Evolutionary conservation across 495 filamentous ascomycete genomes (phyloP), one percentile per base, ranked within the genome.

Genomic region (Rhypophila decipiens): DNA sequence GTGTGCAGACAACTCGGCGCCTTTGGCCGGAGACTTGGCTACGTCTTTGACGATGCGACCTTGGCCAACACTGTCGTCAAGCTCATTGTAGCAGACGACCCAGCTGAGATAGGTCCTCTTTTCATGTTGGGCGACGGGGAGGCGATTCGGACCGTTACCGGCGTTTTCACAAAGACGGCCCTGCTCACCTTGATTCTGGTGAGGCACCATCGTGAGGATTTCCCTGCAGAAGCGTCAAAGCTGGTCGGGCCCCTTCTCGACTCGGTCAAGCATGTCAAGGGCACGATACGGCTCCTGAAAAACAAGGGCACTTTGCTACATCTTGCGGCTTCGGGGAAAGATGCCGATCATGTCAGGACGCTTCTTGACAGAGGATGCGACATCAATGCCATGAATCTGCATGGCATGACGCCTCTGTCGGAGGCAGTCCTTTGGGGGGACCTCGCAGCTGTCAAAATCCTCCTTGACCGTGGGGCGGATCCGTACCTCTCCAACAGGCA

Each of bases 291-390:
- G 9, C 38, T 36, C 18, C 44, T 47, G 13, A 47, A 38, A 21
- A 47, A 21, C 34, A 47, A 47, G 23, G 20, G 24, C 5, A 47
- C 44, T 9, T 24, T 47, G 38, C 34, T 47, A 12, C 44, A 47
- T 47, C 33, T 47, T 15, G 44, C 44, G 11, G 39, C 33, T 18
- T 5, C 4, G 22, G 38, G 38, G n/a, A 24, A 20, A 21, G 20
- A 47, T 19, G 19, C n/a, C 19, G 44, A 38, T 18, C 22, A 21
- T 24, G 44, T 38, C 19, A 24, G 24, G 15, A 36, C 22, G 4
- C 34, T 47, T n/a, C 21, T 47, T 17, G 31, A 36, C 34, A 40
- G 21, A 2, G 44, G 44, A 9, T 47, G 44, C 18, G 37, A 36
- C 17, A 11, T 27, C n/a, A 22, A 39, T 35, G 44, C 44, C 13